phyloP scores from a whole-genome alignment of 2,329 filamentous ascomycete genomes.

The Cladophialophora yegresii region DNA sequence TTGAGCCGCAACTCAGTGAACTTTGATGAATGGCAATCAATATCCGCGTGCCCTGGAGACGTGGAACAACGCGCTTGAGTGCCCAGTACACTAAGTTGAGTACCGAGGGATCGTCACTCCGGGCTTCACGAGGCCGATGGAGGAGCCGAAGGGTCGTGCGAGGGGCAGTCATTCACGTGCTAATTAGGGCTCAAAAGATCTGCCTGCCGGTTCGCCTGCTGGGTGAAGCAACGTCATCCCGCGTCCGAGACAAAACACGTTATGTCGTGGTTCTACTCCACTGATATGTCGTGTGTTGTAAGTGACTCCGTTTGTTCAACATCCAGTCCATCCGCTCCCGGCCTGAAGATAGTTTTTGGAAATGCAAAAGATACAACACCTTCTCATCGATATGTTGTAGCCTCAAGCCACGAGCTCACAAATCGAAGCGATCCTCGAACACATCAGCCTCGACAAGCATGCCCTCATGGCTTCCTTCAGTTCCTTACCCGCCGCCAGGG shows the following conservation, averaged over 20 bases:
- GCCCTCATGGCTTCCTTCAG: constrained; percentile 46
- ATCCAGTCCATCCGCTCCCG: constrained; percentile 16
- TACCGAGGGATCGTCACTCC: not conserved
- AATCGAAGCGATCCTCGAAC: not conserved
- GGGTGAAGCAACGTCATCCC: constrained; percentile 11
- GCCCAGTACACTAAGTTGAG: not conserved
- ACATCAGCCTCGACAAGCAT: constrained; percentile 34
- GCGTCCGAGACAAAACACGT: constrained; percentile 2
- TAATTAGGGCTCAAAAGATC: constrained; percentile 3
- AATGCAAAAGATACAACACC: not conserved
- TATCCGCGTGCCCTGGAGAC: constrained; percentile 1
- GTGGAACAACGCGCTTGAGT: not conserved
- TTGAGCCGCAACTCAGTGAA: constrained; percentile 11
- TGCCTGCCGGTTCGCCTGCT: constrained; percentile 2
- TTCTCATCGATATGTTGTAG: constrained; percentile 1
- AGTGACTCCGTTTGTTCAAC: constrained; percentile 4
- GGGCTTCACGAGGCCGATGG: not conserved
- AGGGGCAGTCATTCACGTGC: constrained; percentile 8
- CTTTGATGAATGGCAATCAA: not conserved
- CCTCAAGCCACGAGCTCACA: not conserved
- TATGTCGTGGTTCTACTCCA: not conserved
- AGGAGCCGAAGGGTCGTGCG: not conserved
- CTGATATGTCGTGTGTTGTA: constrained; percentile 5
- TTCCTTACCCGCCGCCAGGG: constrained; percentile 54
- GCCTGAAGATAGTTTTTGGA: not conserved